Evolutionary conservation across 176 grass and related monocot genomes (phyloP).

Genomic region (Avena eriantha): DNA sequence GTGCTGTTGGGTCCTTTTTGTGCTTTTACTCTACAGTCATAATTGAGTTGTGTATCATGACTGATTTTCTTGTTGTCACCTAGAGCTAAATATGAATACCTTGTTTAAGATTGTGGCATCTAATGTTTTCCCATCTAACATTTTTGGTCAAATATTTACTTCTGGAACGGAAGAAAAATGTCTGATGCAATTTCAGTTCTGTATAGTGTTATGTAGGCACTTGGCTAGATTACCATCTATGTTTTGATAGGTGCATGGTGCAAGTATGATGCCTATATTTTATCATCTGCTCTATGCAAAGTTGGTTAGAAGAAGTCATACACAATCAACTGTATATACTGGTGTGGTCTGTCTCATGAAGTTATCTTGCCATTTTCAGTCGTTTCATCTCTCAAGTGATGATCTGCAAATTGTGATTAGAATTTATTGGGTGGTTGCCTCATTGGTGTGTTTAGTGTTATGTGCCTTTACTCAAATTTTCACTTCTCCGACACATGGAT

Average conservation of each 20-base stretch:
- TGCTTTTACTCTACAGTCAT: slow-evolving; percentile 19
- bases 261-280: slow-evolving; percentile 2
- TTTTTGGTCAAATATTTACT: slow-evolving; percentile 10
- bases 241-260: neutral
- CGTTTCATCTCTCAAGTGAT: neutral
- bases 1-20: slow-evolving; percentile 15
- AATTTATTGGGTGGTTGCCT: neutral
- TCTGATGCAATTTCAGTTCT: neutral
- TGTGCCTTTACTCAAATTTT: neutral
- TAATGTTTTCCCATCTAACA: neutral
- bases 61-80: slow-evolving; percentile 20
- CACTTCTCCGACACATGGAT: neutral
- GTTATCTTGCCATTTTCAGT: neutral
- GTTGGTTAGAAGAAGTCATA: neutral
- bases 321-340: neutral
- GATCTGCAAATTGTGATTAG: neutral
- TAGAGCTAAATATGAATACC: slow-evolving; percentile 12
- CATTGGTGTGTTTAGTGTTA: neutral
- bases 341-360: neutral
- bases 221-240: neutral
- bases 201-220: neutral
- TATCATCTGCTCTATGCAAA: neutral
- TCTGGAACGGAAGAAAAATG: neutral
- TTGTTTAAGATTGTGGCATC: neutral
- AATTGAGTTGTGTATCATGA: neutral